Evolutionary conservation across 2,329 filamentous ascomycete genomes (phyloP).

Genomic region (Diplocarpon mali): DNA sequence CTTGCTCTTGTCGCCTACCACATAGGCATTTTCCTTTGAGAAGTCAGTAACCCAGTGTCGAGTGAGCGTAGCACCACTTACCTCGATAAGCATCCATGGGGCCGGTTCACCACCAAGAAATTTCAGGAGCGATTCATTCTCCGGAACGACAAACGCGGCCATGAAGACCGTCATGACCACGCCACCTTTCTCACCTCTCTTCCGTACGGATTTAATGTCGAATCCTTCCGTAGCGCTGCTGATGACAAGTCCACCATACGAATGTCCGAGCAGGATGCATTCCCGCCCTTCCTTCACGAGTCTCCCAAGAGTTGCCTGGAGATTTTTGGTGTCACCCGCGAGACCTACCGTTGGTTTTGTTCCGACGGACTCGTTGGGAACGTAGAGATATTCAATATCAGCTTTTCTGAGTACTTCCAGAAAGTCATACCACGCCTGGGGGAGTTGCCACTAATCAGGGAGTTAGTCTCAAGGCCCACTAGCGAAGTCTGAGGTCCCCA

Average conservation of each 20-base stretch:
- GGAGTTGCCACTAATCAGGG: background rate
- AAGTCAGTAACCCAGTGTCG: background rate
- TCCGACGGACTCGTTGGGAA: background rate
- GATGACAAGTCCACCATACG: constrained; percentile 30
- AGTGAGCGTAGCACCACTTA: background rate
- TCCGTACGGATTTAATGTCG: background rate
- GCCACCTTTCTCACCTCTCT: constrained; percentile 6
- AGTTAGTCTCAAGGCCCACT: no score
- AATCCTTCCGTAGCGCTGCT: constrained; percentile 9
- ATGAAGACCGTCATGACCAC: constrained; percentile 11
- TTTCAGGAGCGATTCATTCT: background rate
- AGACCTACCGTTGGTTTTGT: background rate
- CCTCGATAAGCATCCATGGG: background rate
- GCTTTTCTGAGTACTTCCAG: background rate
- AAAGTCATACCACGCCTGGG: background rate
- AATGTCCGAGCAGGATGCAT: constrained; percentile 30
- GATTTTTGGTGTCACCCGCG: background rate
- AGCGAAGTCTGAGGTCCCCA: no score
- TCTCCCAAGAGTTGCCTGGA: background rate
- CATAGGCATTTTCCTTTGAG: background rate
- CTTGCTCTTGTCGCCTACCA: background rate
- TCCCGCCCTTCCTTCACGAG: constrained; percentile 25
- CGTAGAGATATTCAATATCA: background rate
- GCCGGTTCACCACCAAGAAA: background rate
- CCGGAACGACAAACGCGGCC: constrained; percentile 9